phyloP scores from a whole-genome alignment of 129 eudicot species.

The Glebionis coronaria region DNA sequence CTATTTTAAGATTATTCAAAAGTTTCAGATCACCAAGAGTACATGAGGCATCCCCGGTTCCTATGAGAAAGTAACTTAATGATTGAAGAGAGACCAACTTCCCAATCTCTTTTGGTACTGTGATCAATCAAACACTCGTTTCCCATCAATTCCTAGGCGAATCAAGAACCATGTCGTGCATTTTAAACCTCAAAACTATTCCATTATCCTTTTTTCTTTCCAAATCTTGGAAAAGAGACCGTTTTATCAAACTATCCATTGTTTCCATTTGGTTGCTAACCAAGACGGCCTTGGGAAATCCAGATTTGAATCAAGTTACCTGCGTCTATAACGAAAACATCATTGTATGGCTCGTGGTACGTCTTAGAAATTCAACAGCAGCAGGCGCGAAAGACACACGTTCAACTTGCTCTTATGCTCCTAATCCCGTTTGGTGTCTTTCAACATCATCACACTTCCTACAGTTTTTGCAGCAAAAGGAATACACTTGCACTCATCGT shows the following conservation, averaged over 20 bases:
- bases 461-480: conserved; percentile 15
- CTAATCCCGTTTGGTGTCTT: conserved; percentile 15
- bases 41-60: too few relatives aligned
- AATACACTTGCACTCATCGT: conserved; percentile 5
- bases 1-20: too few relatives aligned
- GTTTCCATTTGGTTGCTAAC: conserved; percentile 2
- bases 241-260: conserved; percentile 12
- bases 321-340: too few relatives aligned
- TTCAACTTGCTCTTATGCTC: background rate
- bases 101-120: too few relatives aligned
- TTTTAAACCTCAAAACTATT: background rate
- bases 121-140: too few relatives aligned
- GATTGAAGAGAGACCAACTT: too few relatives aligned
- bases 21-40: too few relatives aligned
- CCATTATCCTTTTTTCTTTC: conserved; percentile 5
- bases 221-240: conserved; percentile 11
- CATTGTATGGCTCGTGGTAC: conserved; percentile 10
- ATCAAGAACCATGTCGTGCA: conserved; percentile 17
- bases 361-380: conserved; percentile 14
- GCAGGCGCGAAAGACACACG: background rate
- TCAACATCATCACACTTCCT: conserved; percentile 11
- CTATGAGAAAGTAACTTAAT: too few relatives aligned
- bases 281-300: conserved; percentile 16
- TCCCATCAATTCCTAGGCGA: conserved; percentile 12
- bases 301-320: conserved; percentile 23